These are phyloP conservation scores for Monosporascus sp. DNA, from an alignment of 2,329 filamentous ascomycete genomes.

Conservation along the genomic window DNA sequence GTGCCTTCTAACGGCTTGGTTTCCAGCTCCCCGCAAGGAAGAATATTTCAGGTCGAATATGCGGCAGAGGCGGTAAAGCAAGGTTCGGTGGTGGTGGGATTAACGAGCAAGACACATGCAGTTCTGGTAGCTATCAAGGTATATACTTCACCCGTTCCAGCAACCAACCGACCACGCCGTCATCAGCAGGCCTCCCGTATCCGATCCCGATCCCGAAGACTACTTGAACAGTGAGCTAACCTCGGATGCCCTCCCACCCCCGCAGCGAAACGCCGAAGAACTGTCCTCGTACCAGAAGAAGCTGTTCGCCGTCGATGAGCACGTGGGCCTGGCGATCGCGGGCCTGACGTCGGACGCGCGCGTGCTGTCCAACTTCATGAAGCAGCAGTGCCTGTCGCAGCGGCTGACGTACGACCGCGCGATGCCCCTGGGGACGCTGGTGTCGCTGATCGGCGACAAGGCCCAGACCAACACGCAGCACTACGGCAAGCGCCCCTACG, in stretches of 20 bases:
- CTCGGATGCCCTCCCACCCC: conserved; percentile 1
- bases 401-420: conserved; percentile 93
- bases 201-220: not conserved
- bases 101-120: conserved; percentile 96
- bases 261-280: conserved; percentile 94
- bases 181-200: not conserved
- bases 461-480: conserved; percentile 97
- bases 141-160: conserved; percentile 16
- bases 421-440: conserved; percentile 84
- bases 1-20: conserved; percentile 14
- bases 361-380: conserved; percentile 99
- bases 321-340: conserved; percentile 91
- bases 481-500: conserved; percentile 94
- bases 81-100: conserved; percentile 93
- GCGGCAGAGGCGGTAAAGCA: conserved; percentile 98
- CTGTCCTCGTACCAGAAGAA: conserved; percentile 99
- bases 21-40: conserved; percentile 88
- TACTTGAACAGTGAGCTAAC: not conserved
- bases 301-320: conserved; percentile 92
- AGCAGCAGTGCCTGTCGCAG: conserved; percentile 94
- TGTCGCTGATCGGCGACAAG: conserved; percentile 89
- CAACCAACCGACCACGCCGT: not conserved
- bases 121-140: conserved; percentile 97
- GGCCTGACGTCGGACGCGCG: conserved; percentile 96
- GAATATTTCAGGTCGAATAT: conserved; percentile 99